Evolutionary conservation across 306 rosid species (phyloP), one percentile per base, ranked within the genome.

Genomic region (Macrotyloma uniflorum): DNA sequence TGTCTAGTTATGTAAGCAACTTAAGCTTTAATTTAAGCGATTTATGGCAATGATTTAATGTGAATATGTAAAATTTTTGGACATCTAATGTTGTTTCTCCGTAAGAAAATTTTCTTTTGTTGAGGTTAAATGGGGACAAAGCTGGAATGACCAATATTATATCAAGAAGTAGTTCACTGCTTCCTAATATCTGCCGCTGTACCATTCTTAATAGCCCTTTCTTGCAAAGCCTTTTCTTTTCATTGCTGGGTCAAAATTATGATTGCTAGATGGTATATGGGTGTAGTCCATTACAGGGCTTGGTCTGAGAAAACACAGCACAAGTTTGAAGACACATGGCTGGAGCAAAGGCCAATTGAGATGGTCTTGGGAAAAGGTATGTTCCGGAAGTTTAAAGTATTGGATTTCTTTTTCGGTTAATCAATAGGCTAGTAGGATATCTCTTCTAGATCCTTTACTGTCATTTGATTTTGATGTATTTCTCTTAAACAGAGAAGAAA

Each of bases 271-370:
- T 59, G 20, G 65, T 75, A 49, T 80, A 6, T 55, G 26, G 72
- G 83, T 77, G 81, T 78, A 95, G 98, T 95, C 77, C 93, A 92
- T 79, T 92, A 95, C 82, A 91, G 89, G 86, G 98, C 96, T 14
- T 95, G 98, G 98, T 88, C 97, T 4, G 91, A 95, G 62, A 85
- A 90, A 84, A 81, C 93, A 8, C 83, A 76, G 76, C 98, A 95
- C 86, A 95, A 92, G 86, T 95, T 92, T 89, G 98, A 95, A 77
- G 98, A 92, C 82, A 90, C 98, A 2, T 91, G 98, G 98, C 80
- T 67, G 42, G 98, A 95, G 82, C 98, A 88, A 68, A 90, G 89
- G 15, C 98, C 97, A 22, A 47, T 76, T 65, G 98, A 92, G 86
- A 86, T 95, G 83, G 81, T 92, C 63, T 30, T 92, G 66, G 98